A percentile compares a stretch with the other conserved stretches of the same genome.
phyloP scores from a whole-genome alignment of 345 rosid genomes.

The Microcos paniculata region DNA sequence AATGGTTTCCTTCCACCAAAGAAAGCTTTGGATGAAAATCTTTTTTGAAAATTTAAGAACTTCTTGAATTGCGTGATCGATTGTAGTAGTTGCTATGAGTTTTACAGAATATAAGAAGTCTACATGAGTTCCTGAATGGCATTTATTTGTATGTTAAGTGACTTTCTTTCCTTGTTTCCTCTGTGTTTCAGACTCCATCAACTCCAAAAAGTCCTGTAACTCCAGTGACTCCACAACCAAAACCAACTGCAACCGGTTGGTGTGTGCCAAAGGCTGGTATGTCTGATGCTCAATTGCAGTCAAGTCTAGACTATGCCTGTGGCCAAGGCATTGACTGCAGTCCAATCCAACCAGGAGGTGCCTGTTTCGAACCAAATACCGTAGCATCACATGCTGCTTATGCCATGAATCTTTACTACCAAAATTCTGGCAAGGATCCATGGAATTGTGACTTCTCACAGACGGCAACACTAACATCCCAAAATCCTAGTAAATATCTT shows the following conservation, averaged over 20 bases:
- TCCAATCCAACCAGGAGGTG: constrained; percentile 64
- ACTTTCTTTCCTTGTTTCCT: background rate
- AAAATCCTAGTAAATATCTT: constrained; percentile 40
- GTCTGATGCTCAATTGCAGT: constrained; percentile 58
- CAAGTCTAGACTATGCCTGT: constrained; percentile 74
- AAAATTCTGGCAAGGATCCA: constrained; percentile 45
- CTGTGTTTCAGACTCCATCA: constrained; percentile 30
- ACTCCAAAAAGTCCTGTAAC: constrained; percentile 18
- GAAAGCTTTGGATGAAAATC: background rate
- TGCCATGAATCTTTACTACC: constrained; percentile 83
- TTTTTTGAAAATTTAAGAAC: background rate
- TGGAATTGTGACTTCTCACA: constrained; percentile 73
- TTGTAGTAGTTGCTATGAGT: background rate
- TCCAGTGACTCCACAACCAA: constrained; percentile 47
- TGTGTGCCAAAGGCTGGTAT: constrained; percentile 63
- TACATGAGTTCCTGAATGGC: background rate
- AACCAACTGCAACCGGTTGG: constrained; percentile 48
- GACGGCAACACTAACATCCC: constrained; percentile 53
- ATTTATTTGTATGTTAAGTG: background rate
- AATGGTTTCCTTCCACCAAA: background rate
- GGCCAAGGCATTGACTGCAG: constrained; percentile 61
- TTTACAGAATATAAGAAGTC: background rate
- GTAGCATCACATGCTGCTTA: constrained; percentile 64
- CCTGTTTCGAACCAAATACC: constrained; percentile 76
- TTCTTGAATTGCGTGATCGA: background rate